These are phyloP conservation scores for Vachellia pachyceras DNA, from an alignment of 306 rosid species.

Conservation along the genomic window DNA sequence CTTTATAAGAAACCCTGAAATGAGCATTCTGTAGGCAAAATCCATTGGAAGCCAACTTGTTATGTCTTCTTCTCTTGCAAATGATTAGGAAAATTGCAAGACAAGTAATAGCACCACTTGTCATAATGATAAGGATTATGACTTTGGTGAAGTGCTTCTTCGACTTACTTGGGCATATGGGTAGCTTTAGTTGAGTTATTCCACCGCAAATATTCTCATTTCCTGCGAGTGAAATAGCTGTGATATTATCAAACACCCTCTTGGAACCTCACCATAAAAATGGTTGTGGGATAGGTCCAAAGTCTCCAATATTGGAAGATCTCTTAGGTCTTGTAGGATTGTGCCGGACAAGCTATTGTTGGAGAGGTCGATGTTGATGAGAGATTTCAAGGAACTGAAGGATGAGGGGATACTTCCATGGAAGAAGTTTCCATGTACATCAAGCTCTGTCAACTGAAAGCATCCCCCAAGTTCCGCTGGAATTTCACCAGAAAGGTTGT, in stretches of 20 bases:
- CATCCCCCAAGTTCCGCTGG: conserved; percentile 31
- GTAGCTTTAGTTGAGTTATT: not conserved
- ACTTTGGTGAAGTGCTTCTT: not conserved
- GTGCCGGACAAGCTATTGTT: not conserved
- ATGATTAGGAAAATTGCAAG: not conserved
- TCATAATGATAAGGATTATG: conserved; percentile 3
- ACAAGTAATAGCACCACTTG: not conserved
- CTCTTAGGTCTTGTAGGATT: conserved; percentile 10
- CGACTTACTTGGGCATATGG: not conserved
- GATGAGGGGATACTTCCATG: conserved; percentile 26
- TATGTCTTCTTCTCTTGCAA: not conserved
- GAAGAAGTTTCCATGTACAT: not conserved
- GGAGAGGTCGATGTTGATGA: not conserved
- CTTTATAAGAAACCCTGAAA: no score
- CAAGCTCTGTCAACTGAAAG: not conserved
- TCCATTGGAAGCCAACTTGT: not conserved
- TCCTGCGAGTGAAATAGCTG: not conserved
- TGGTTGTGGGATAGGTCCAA: not conserved
- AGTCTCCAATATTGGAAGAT: not conserved
- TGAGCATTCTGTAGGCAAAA: not conserved
- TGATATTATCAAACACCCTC: not conserved
- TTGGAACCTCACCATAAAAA: not conserved
- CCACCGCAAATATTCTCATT: not conserved
- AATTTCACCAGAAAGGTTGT: conserved; percentile 35
- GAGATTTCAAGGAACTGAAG: conserved; percentile 24